phyloP scores from a whole-genome alignment of 768 basidiomycete species.

The Suillus occidentalis region DNA sequence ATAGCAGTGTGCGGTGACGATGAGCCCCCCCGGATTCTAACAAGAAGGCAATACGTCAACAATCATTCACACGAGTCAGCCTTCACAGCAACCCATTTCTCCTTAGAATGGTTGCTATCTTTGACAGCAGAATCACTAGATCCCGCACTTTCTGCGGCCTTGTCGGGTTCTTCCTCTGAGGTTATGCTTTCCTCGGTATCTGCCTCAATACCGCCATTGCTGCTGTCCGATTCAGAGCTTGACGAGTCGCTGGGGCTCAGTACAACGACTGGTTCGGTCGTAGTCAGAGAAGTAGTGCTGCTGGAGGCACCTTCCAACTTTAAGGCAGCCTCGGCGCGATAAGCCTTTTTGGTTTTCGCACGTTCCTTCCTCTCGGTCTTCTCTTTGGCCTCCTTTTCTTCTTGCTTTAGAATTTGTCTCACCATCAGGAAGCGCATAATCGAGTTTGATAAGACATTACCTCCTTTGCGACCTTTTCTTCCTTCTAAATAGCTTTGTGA shows the following conservation, averaged over 20 bases:
- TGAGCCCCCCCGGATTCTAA: not conserved
- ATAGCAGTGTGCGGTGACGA: not conserved
- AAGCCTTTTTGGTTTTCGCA: slow-evolving; percentile 52
- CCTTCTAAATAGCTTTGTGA: slow-evolving; percentile 34
- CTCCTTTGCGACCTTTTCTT: slow-evolving; percentile 58
- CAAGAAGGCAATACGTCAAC: slow-evolving; percentile 5
- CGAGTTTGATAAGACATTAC: slow-evolving; percentile 32
- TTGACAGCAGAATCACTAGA: slow-evolving; percentile 16
- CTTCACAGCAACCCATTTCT: slow-evolving; percentile 82
- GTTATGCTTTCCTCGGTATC: slow-evolving; percentile 77
- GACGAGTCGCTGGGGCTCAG: slow-evolving; percentile 38
- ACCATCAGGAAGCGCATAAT: not conserved
- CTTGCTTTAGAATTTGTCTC: slow-evolving; percentile 32
- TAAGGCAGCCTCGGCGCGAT: slow-evolving; percentile 34
- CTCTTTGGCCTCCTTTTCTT: slow-evolving; percentile 49
- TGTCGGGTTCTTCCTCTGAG: slow-evolving; percentile 65
- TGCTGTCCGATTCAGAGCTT: slow-evolving; percentile 60
- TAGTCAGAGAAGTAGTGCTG: slow-evolving; percentile 12
- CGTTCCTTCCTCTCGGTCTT: slow-evolving; percentile 59
- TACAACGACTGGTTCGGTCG: slow-evolving; percentile 19
- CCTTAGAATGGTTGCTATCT: slow-evolving; percentile 40
- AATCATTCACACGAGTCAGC: slow-evolving; percentile 31
- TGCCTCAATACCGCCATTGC: slow-evolving; percentile 61
- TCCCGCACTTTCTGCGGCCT: slow-evolving; percentile 27
- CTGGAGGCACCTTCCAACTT: slow-evolving; percentile 23